These are phyloP conservation scores for Trichoderma polysporum DNA, from an alignment of 2,329 filamentous ascomycete species.

Conservation along the genomic window DNA sequence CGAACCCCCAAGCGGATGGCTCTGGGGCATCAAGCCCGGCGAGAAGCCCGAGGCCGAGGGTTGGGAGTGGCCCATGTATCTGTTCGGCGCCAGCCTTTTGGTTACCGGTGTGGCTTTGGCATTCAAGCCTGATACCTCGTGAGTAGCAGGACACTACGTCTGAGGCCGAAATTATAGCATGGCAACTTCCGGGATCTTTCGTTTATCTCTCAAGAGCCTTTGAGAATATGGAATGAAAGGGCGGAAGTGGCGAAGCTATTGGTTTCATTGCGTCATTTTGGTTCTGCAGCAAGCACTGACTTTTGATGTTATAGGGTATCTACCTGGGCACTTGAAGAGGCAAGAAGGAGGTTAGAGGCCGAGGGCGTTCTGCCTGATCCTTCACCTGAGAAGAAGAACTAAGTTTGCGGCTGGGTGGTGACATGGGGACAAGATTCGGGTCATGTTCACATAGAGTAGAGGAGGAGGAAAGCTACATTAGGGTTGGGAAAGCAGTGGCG, in stretches of 20 bases:
- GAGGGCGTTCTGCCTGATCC: slow-evolving; percentile 92
- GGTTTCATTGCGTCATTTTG: slow-evolving; percentile 29
- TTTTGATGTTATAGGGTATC: slow-evolving; percentile 71
- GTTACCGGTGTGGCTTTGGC: slow-evolving; percentile 79
- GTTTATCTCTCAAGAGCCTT: not conserved
- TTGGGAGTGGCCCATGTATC: slow-evolving; percentile 86
- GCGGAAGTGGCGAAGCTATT: not conserved
- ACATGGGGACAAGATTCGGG: not conserved
- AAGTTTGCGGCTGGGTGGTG: slow-evolving; percentile 22
- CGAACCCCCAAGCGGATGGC: slow-evolving; percentile 87
- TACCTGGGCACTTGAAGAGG: slow-evolving; percentile 98
- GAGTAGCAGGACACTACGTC: slow-evolving; percentile 47
- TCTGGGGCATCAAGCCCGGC: slow-evolving; percentile 90
- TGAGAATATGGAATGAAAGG: too few relatives aligned
- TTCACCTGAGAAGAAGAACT: slow-evolving; percentile 54
- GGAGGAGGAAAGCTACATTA: slow-evolving; percentile 13
- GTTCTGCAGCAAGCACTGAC: slow-evolving; percentile 30
- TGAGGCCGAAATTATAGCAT: not conserved
- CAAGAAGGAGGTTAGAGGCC: slow-evolving; percentile 87
- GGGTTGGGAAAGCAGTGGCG: slow-evolving; percentile 23
- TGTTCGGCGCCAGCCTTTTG: slow-evolving; percentile 76
- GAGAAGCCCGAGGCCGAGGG: slow-evolving; percentile 96
- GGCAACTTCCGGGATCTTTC: not conserved
- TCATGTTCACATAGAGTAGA: slow-evolving; percentile 21
- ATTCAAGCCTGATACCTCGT: slow-evolving; percentile 99